A percentile compares a stretch with the other conserved stretches of the same genome.
These are phyloP conservation scores for Anacardium occidentale DNA, from an alignment of 345 rosid genomes.

Conservation along the genomic window DNA sequence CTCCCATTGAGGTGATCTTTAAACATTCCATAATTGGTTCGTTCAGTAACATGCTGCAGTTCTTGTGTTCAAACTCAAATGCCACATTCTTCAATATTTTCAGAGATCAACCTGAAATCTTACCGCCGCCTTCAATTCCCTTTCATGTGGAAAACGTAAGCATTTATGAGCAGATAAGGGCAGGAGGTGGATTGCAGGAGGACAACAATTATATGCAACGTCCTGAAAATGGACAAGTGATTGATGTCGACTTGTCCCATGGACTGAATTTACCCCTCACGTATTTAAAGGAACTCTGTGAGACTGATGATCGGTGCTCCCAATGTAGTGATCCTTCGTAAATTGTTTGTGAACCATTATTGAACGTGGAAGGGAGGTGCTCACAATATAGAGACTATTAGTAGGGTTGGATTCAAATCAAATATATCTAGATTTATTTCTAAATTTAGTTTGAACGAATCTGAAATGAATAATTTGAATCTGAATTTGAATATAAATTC, in stretches of 20 bases:
- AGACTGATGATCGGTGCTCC: too few relatives aligned
- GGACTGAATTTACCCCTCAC: constrained; percentile 25
- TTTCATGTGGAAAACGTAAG: constrained; percentile 20
- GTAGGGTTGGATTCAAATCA: too few relatives aligned
- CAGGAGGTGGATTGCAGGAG: constrained; percentile 19
- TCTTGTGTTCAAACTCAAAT: not conserved
- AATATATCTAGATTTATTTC: too few relatives aligned
- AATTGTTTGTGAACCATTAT: too few relatives aligned
- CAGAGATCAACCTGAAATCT: constrained; percentile 18
- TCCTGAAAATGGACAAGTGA: constrained; percentile 22
- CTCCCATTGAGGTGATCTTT: constrained; percentile 30
- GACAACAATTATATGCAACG: constrained; percentile 9
- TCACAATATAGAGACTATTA: too few relatives aligned
- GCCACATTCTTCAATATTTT: not conserved
- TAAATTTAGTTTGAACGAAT: too few relatives aligned
- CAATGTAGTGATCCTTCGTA: too few relatives aligned
- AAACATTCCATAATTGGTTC: too few relatives aligned
- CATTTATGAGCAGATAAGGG: constrained; percentile 11
- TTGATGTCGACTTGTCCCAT: constrained; percentile 24
- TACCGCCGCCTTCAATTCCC: constrained; percentile 5
- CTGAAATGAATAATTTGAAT: too few relatives aligned
- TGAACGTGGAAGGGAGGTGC: too few relatives aligned
- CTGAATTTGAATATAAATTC: too few relatives aligned
- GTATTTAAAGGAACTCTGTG: not conserved
- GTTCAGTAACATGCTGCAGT: too few relatives aligned